Evolutionary conservation across 805 yeast species (phyloP), one percentile per base, ranked within the genome.

Genomic region (Wickerhamiella qilinensis): DNA sequence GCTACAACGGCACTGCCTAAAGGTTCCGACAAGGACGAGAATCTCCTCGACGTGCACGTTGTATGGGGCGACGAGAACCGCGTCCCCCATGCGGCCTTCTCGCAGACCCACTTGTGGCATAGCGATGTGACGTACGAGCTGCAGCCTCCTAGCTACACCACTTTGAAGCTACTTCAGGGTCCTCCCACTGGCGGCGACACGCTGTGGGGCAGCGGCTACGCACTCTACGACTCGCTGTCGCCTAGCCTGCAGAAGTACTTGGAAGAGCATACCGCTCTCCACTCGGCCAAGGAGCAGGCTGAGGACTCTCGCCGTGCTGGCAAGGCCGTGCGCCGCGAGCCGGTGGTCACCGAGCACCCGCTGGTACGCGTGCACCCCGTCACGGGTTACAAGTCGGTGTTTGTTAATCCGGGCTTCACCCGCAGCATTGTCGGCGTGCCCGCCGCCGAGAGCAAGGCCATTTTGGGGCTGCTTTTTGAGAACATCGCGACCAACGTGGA

Each of bases 111-210:
- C 40, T 48, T 42, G 33, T 80, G 83, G 81, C 91, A 81, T 57
- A 67, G 81, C 9, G 93, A 81, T 54, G 77, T 77, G 32, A 70
- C 83, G 20, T 80, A 76, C 55, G 91, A 80, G 56, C 66, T 66
- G 37, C 82, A 75, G 52, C 80, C 86, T 11, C 78, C 88, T 12
- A 79, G 79, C 14, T 62, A 69, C 40, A 79, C 93, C 1, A 68
- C 76, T 44, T 74, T 80, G 50, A 64, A 72, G 16, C 72, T 76
- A 40, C 60, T 77, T 35, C 79, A 77, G 42, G 64, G 66, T 27
- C 75, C 75, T 22, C 72, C 67, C 19, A 56, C 52, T 21, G 63
- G 63, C 12, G 77, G 77, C n/a, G 77, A 71, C 49, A 72, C 77
- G 4, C 53, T 64, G n/a, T 71, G 70, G 64, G 64, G 67, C 21